Evolutionary conservation across 805 yeast genomes (phyloP), one percentile per base, ranked within the genome.

Genomic region (Barnettozyma siamensis): DNA sequence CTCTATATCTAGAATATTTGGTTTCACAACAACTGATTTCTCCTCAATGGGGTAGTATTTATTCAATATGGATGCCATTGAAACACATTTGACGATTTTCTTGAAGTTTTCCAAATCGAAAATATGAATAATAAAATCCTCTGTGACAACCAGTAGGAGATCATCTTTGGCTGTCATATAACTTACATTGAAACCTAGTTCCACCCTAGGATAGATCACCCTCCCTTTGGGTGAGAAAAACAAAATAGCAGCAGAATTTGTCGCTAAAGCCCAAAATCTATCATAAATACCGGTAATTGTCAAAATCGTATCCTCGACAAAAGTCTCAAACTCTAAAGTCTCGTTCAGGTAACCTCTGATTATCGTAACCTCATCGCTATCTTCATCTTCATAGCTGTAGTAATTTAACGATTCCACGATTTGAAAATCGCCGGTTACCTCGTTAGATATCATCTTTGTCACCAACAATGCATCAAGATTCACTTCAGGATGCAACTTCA

Each of bases 191-290:
- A 60, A 60, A 0, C 84, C 84, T 3, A 80, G 41, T 51, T 78
- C 82, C 10, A 78, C 54, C 10, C 68, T 57, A 3, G 84, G 80
- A 36, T 65, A 53, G 1, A 69, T 46, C 23, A 64, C 63, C 19
- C 70, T 54, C 0, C 85, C 85, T 7, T 60, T 57, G 0, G 73
- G 64, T 1, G 72, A 58, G 7, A 72, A 50, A 0, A 77, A 47
- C 45, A 73, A 69, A 12, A 81, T 49, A 0, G 76, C 59, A 0
- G 88, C 88, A 24, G 71, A 65, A 35, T 79, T 80, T 1, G 86
- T 77, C 0, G 81, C 68, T 18, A 78, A 55, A 10, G 73, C 72
- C 66, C 80, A 73, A 50, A 65, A 78, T 13, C 54, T 50, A 9
- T 67, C 63, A 19, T 51, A 70, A 16, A 39, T 40, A 26, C 80